Base-by-base conservation (phyloP, 1,284 basidiomycete genomes). In the Inonotus hispidus region DNA sequence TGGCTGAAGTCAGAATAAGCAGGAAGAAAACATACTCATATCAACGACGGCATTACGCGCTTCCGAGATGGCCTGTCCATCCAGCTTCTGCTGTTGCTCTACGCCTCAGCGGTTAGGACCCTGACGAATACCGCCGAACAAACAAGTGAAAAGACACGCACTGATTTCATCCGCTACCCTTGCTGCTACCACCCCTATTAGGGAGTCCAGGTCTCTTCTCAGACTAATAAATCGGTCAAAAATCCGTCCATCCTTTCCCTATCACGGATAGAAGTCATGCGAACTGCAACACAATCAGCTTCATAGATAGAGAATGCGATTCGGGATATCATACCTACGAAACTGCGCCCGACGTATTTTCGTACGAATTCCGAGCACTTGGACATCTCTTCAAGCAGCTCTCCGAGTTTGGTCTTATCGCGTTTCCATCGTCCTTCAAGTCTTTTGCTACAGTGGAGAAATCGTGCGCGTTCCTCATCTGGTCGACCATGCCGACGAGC, bases 341-440 rank as follows among this genome's bases (percentile, higher is more conserved):
- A 56, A 2, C 55, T 27, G 16, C 19, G 39, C 3, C 43, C 35
- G 10, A 16, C 21, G 25, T 56, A 56, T 27, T 56, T 23, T 45
- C 19, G 55, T 10, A 56, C 27, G 46, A 56, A 56, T 10, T 7
- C 23, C 27, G n/a, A 56, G 55, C 55, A 56, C 0, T 56, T 41
- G 25, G 13, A 4, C 6, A 29, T 56, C 23, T 46, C 38, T 8
- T 29, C n/a, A 14, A 56, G 32, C 8, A 45, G n/a, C n/a, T 56
- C 23, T 6, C 16, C 7, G 14, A 56, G 6, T 11, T 19, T 1
- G 14, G 5, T 25, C 46, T 47, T 10, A 56, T 39, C n/a, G 11
- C 27, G 23, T 23, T 25, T 6, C 29, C 11, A 23, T 29, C 29
- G 7, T 56, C 55, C 6, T 23, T 3, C 19, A 43, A 3, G 6